A percentile compares a stretch with the other conserved stretches of the same genome.
Conservation (phyloP, 2,329 filamentous ascomycete genomes). For the Aspergillus quadrilineatus region DNA sequence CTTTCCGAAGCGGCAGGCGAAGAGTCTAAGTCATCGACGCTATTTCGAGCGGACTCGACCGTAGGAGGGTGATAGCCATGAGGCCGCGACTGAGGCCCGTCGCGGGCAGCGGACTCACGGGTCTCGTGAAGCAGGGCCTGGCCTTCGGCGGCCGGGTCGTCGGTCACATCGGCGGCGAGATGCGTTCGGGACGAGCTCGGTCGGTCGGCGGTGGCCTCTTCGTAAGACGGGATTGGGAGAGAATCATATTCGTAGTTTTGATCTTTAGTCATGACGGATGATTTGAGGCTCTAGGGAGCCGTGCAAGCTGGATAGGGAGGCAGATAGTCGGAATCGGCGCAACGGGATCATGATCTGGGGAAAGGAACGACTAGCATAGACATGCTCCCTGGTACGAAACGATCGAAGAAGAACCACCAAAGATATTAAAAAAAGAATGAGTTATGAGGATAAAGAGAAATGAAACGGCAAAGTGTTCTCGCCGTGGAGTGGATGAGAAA, state of each 20-base stretch:
- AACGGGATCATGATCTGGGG: constrained; percentile 42
- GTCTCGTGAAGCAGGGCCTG: constrained; percentile 69
- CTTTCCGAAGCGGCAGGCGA: constrained; percentile 53
- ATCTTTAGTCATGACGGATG: constrained; percentile 45
- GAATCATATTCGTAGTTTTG: constrained; percentile 60
- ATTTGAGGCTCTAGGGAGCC: constrained; percentile 33
- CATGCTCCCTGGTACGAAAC: constrained; percentile 27
- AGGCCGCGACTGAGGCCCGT: constrained; percentile 45
- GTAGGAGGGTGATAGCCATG: constrained; percentile 74
- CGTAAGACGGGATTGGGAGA: constrained; percentile 77
- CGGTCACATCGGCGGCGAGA: constrained; percentile 60
- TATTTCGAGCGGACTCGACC: constrained; percentile 74
- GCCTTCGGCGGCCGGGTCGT: constrained; percentile 64
- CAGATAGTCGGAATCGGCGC: constrained; percentile 27
- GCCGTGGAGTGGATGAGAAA: constrained; percentile 1
- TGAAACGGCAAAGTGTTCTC: constrained; percentile 3
- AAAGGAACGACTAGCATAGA: constrained; percentile 32
- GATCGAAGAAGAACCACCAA: constrained; percentile 11
- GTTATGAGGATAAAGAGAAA: constrained; percentile 6
- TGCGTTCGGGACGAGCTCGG: constrained; percentile 51
- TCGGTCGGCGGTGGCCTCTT: constrained; percentile 69
- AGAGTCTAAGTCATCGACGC: constrained; percentile 56
- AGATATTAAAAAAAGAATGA: neutral
- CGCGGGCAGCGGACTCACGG: constrained; percentile 37
- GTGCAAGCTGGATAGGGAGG: constrained; percentile 30